Conservation (phyloP, 2,329 filamentous ascomycete genomes). For the Colletotrichum graminicola region DNA sequence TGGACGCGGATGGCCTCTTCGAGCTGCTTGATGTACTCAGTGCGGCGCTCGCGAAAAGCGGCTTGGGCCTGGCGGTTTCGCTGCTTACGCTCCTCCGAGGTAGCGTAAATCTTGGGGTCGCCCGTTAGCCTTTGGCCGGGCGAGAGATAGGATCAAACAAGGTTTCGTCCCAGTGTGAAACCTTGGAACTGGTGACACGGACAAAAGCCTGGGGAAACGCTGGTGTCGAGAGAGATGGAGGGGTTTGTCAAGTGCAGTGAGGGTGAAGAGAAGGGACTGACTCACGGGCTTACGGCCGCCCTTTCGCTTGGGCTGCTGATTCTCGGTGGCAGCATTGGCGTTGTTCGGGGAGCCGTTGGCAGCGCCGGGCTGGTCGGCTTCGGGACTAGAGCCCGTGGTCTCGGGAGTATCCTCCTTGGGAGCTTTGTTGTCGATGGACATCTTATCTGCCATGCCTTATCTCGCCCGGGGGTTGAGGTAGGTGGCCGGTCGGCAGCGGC, state of each 20-base stretch:
- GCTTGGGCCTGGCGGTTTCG: slow-evolving; percentile 97
- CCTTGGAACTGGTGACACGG: slow-evolving; percentile 31
- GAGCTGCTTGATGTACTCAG: slow-evolving; percentile 99
- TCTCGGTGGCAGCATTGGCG: slow-evolving; percentile 58
- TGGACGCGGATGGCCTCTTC: slow-evolving; percentile 98
- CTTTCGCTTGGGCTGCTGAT: slow-evolving; percentile 88
- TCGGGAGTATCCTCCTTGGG: slow-evolving; percentile 72
- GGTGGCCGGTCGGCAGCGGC: slow-evolving; percentile 46
- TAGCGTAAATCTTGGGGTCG: slow-evolving; percentile 87
- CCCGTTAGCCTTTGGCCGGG: slow-evolving; percentile 39
- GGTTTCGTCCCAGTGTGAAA: slow-evolving; percentile 31
- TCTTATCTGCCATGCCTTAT: slow-evolving; percentile 73
- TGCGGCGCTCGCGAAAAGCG: slow-evolving; percentile 94
- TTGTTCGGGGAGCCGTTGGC: slow-evolving; percentile 49
- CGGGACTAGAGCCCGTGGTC: slow-evolving; percentile 71
- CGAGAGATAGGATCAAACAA: slow-evolving; percentile 36
- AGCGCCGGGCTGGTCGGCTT: slow-evolving; percentile 61
- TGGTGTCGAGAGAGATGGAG: slow-evolving; percentile 25
- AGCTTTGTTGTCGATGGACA: slow-evolving; percentile 75
- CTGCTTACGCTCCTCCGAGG: slow-evolving; percentile 98
- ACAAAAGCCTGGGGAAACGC: slow-evolving; percentile 26
- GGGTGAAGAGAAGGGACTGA: slow-evolving; percentile 58
- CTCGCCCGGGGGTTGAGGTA: slow-evolving; percentile 47
- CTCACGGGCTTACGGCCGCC: slow-evolving; percentile 96
- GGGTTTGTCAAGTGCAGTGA: slow-evolving; percentile 39